Base-by-base conservation (phyloP, 2,329 filamentous ascomycete genomes). In the Monascus ruber region DNA sequence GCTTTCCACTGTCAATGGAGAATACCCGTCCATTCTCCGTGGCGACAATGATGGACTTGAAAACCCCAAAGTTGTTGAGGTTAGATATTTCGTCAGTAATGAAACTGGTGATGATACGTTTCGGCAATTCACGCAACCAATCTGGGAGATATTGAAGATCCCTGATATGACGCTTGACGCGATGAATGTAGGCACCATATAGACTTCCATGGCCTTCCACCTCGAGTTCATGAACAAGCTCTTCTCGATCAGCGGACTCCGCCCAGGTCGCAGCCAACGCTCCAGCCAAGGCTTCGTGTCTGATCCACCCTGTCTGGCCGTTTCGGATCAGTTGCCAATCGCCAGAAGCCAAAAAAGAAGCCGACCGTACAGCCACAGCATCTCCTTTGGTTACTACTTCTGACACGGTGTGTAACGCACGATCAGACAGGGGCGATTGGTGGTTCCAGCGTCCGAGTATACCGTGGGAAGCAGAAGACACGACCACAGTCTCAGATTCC, bases 301-400 rank as follows among this genome's bases (percentile, higher is more conserved):
- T 78, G 34, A 74, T 74, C 91, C 91, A 98, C 31, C 77, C 77
- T 5, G 78, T 54, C 41, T 83, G 81, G 9, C 88, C 87, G 55
- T 95, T 94, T 41, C 83, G 81, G 34, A 94, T 70, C 37, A 96
- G 69, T 24, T 81, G 69, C 85, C 88, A 95, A 52, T 94, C 83
- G 61, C 77, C 73, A 35, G 73, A 72, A 28, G 70, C 59, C 63
- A 77, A 52, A 5, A 85, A 70, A 17, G 84, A 68, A 2, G 86
- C 88, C 26, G 82, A 79, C 40, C 91, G 75, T 8, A 94, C 79
- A 31, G 89, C 87, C 43, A 82, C 87, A 4, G 75, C 77, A 38
- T 77, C 71, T 2, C 73, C 69, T 57, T 83, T 85, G 49, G 82
- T 75, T 42, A 93, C 75, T 6, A 95, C 83, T 55, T 96, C 89